Evolutionary conservation across 805 yeast genomes (phyloP).

Genomic region (Suhomyces kilbournensis): DNA sequence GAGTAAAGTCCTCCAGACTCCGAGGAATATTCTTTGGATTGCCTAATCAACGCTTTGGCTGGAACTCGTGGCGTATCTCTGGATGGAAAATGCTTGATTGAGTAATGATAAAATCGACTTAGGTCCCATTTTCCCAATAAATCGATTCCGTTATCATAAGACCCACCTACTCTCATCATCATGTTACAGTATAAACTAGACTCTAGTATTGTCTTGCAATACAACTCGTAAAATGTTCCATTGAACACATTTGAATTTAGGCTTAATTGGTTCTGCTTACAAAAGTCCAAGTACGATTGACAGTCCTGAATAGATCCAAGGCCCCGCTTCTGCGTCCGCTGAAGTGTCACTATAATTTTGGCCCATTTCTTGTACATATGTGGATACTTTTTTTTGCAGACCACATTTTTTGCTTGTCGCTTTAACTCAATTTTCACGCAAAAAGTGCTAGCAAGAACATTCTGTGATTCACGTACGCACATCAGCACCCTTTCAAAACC

Average conservation of each 20-base stretch:
- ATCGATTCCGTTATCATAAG: slow-evolving; percentile 57
- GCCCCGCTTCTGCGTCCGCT: neutral
- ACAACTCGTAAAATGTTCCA: slow-evolving; percentile 56
- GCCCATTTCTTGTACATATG: neutral
- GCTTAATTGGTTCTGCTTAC: slow-evolving; percentile 19
- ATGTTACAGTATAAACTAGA: slow-evolving; percentile 33
- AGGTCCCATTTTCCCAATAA: slow-evolving; percentile 52
- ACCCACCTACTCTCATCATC: slow-evolving; percentile 50
- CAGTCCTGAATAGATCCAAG: slow-evolving; percentile 18
- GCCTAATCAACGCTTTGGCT: slow-evolving; percentile 2
- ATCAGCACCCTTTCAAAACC: neutral
- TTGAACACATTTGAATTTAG: slow-evolving; percentile 43
- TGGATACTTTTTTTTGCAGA: neutral
- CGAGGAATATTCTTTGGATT: slow-evolving; percentile 2
- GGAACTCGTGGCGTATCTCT: neutral
- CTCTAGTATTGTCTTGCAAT: slow-evolving; percentile 39
- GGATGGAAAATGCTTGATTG: neutral
- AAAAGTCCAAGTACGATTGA: slow-evolving; percentile 28
- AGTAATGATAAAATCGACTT: slow-evolving; percentile 14
- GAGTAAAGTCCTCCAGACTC: slow-evolving; percentile 12
- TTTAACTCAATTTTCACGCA: neutral
- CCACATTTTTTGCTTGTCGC: neutral
- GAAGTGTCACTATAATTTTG: neutral
- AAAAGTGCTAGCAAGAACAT: neutral
- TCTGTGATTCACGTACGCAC: neutral